Evolutionary conservation across 2,329 filamentous ascomycete genomes (phyloP).

Genomic region (Aschersonia sp.): DNA sequence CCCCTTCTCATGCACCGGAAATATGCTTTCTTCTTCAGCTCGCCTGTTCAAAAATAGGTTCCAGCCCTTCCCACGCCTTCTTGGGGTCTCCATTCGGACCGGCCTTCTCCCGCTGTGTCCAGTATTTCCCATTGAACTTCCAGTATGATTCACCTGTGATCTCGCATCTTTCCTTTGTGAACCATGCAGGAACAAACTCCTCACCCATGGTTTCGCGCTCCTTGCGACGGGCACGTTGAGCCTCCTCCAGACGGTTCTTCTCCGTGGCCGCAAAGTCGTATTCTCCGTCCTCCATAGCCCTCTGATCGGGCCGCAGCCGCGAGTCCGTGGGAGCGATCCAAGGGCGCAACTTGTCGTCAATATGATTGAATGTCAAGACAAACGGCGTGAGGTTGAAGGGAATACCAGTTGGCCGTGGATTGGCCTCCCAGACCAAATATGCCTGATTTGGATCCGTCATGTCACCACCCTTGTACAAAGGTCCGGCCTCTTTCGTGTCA

Average conservation of each 20-base stretch:
- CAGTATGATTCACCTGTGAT: slow-evolving; percentile 82
- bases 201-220: slow-evolving; percentile 64
- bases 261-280: slow-evolving; percentile 88
- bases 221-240: slow-evolving; percentile 64
- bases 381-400: slow-evolving; percentile 98
- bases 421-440: slow-evolving; percentile 86
- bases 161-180: slow-evolving; percentile 55
- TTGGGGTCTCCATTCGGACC: slow-evolving; percentile 39
- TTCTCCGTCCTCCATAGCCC: slow-evolving; percentile 96
- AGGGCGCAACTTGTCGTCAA: slow-evolving; percentile 66
- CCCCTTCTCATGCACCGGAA: not conserved
- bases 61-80: slow-evolving; percentile 54
- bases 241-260: slow-evolving; percentile 90
- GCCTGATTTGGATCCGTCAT: slow-evolving; percentile 57
- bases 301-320: slow-evolving; percentile 81
- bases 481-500: slow-evolving; percentile 28
- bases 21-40: slow-evolving; percentile 9
- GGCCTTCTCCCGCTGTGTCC: slow-evolving; percentile 57
- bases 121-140: slow-evolving; percentile 82
- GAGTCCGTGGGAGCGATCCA: slow-evolving; percentile 87
- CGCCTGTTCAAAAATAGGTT: slow-evolving; percentile 52
- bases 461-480: slow-evolving; percentile 29
- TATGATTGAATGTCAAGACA: slow-evolving; percentile 83
- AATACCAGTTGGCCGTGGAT: slow-evolving; percentile 66
- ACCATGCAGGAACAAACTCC: slow-evolving; percentile 78